phyloP scores from a whole-genome alignment of 441 rosid species.

The Hypseocharis bilobata region DNA sequence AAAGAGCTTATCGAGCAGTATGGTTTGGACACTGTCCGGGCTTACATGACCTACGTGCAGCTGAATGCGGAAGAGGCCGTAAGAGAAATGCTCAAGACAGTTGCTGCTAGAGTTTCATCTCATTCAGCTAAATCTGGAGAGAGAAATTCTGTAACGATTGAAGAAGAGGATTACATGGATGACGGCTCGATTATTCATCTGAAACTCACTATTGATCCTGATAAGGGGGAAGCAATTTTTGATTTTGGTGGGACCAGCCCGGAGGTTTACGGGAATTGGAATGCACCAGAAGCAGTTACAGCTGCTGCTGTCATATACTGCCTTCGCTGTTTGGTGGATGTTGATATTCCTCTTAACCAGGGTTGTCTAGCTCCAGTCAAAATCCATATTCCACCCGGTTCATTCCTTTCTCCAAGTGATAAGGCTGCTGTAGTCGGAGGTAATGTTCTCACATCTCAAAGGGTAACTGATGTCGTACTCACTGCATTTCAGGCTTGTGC shows the following conservation, averaged over 20 bases:
- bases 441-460: constrained; percentile 79
- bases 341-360: constrained; percentile 85
- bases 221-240: constrained; percentile 79
- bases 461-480: constrained; percentile 74
- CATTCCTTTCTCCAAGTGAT: constrained; percentile 84
- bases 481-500: constrained; percentile 89
- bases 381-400: constrained; percentile 61
- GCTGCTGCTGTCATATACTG: constrained; percentile 91
- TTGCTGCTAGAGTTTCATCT: constrained; percentile 48
- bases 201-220: constrained; percentile 52
- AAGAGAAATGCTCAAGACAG: constrained; percentile 85
- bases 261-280: constrained; percentile 91
- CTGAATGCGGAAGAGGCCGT: constrained; percentile 86
- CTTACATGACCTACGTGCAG: constrained; percentile 81
- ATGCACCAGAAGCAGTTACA: constrained; percentile 90
- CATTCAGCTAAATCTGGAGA: constrained; percentile 24
- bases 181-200: constrained; percentile 75
- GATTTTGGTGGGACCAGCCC: constrained; percentile 85
- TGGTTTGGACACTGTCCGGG: constrained; percentile 70
- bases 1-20: constrained; percentile 82
- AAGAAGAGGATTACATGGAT: constrained; percentile 88
- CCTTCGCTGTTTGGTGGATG: constrained; percentile 71
- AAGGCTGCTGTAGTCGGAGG: constrained; percentile 95
- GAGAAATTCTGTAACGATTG: constrained; percentile 35
- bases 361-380: constrained; percentile 84